Percentiles rank a stretch among this genome's conserved stretches.
phyloP scores from a whole-genome alignment of 1,139 yeast species.

The Sugiyamaella neomexicana region DNA sequence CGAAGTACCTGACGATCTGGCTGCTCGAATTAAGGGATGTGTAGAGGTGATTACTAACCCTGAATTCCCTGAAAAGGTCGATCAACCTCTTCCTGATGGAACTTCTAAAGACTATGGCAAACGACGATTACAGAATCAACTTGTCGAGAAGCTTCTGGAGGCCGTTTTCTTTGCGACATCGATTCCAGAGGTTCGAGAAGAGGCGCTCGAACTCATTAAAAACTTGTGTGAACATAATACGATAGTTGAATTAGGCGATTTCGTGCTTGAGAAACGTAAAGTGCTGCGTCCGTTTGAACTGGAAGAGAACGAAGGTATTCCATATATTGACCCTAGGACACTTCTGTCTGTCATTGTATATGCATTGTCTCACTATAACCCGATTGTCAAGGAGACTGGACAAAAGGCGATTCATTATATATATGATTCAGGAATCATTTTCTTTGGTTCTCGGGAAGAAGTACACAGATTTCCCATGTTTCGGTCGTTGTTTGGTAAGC shows the following conservation, averaged over 20 bases:
- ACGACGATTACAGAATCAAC: slow-evolving; percentile 59
- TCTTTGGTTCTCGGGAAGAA: slow-evolving; percentile 67
- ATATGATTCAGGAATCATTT: slow-evolving; percentile 58
- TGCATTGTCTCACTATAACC: slow-evolving; percentile 77
- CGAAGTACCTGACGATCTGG: slow-evolving; percentile 59
- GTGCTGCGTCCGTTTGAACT: slow-evolving; percentile 71
- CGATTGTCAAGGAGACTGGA: slow-evolving; percentile 70
- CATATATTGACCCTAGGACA: slow-evolving; percentile 66
- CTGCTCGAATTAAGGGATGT: slow-evolving; percentile 47
- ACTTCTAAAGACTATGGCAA: slow-evolving; percentile 40
- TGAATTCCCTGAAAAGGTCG: slow-evolving; percentile 46
- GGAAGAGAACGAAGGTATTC: slow-evolving; percentile 75
- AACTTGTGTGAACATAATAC: slow-evolving; percentile 79
- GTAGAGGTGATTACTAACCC: slow-evolving; percentile 53
- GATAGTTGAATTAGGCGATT: slow-evolving; percentile 70
- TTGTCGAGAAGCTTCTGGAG: slow-evolving; percentile 59
- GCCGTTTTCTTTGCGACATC: slow-evolving; percentile 74
- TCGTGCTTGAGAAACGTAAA: slow-evolving; percentile 68
- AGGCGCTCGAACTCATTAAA: slow-evolving; percentile 61
- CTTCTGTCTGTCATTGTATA: slow-evolving; percentile 72
- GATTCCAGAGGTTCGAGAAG: slow-evolving; percentile 68
- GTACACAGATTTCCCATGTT: slow-evolving; percentile 73
- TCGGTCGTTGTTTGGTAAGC: slow-evolving; percentile 72
- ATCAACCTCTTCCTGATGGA: slow-evolving; percentile 39
- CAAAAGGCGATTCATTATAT: slow-evolving; percentile 63